Evolutionary conservation across 495 filamentous ascomycete species (phyloP), one percentile per base, ranked within the genome.

Genomic region (Recurvomyces mirabilis): DNA sequence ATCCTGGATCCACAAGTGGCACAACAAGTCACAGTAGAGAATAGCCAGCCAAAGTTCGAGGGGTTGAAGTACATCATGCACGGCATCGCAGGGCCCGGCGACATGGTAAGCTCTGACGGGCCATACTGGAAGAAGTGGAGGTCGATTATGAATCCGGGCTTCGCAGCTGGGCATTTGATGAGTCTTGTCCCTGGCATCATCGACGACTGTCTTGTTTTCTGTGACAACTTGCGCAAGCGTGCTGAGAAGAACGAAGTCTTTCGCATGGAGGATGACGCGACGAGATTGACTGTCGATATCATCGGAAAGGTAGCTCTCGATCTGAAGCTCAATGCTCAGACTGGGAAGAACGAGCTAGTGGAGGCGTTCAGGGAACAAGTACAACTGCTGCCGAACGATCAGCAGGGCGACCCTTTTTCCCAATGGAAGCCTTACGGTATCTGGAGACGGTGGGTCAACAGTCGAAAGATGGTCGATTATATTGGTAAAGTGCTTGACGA

Each of bases 91-190:
- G 55, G 56, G 11, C 46, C 52, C 14, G 23, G 52, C 14, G 59
- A 68, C 47, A 38, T 70, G 1, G 53, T 68, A 4, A 59, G 45
- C 12, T 28, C 57, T 11, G 59, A 68, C 4, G 68, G 65, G 1
- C 36, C 40, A 4, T 43, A 58, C 28, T 70, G 69, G 69, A 69
- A 66, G 48, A 51, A 43, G 15, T 67, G 62, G 60, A 44, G 67
- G 22, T 35, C 29, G 30, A 38, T 64, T 4, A 70, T 71, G 52
- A 73, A 66, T 49, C 66, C 67, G 3, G 70, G 68, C 5, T 73
- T 74, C 53, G 53, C 51, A 11, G 44, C 49, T 1, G 59, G 50
- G 25, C 59, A 71, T 46, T 49, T 73, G 4, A 54, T 66, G 34
- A 57, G 52, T 3, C 49, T 70, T 17, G 56, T 67, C 0, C 63